Percentiles rank a stretch among this genome's conserved stretches.
Evolutionary conservation across 1,284 basidiomycete genomes (phyloP).

Genomic region (Sporisorium exsertum): DNA sequence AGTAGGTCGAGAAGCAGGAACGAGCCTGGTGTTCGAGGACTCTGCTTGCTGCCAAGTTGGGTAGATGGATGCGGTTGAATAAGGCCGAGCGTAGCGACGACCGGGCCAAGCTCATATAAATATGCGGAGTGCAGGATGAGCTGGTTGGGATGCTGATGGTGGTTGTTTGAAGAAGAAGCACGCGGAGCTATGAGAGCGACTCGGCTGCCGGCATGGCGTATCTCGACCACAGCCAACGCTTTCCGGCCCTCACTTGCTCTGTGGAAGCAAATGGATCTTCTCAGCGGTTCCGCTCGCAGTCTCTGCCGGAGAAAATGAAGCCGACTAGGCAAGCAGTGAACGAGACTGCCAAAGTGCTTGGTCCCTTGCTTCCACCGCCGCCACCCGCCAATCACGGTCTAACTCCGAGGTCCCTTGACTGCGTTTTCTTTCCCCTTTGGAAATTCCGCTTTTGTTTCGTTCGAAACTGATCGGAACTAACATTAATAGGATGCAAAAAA

Average conservation of each 20-base stretch:
- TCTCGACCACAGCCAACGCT: no score
- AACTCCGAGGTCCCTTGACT: neutral
- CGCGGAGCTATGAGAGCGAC: no score
- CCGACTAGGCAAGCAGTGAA: neutral
- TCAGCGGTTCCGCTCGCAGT: neutral
- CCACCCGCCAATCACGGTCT: neutral
- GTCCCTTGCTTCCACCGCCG: neutral
- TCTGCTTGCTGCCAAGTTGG: constrained; percentile 11
- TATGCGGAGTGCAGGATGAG: neutral
- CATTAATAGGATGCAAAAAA: neutral
- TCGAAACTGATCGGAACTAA: constrained; percentile 14
- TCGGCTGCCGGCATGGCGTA: no score
- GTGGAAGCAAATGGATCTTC: constrained; percentile 44
- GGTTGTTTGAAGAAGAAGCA: neutral
- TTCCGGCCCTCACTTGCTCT: neutral
- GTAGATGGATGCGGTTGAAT: constrained; percentile 10
- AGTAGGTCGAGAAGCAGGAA: constrained; percentile 36
- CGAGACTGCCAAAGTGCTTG: neutral
- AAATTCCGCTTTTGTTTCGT: neutral
- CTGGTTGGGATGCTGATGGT: neutral
- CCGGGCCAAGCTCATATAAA: constrained; percentile 48
- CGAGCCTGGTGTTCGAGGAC: constrained; percentile 1
- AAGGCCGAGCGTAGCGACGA: constrained; percentile 39
- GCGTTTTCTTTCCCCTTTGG: neutral
- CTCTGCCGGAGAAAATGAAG: neutral